Evolutionary conservation across 768 basidiomycete genomes (phyloP), one percentile per base, ranked within the genome.

Genomic region (Phylloporus arenicola): DNA sequence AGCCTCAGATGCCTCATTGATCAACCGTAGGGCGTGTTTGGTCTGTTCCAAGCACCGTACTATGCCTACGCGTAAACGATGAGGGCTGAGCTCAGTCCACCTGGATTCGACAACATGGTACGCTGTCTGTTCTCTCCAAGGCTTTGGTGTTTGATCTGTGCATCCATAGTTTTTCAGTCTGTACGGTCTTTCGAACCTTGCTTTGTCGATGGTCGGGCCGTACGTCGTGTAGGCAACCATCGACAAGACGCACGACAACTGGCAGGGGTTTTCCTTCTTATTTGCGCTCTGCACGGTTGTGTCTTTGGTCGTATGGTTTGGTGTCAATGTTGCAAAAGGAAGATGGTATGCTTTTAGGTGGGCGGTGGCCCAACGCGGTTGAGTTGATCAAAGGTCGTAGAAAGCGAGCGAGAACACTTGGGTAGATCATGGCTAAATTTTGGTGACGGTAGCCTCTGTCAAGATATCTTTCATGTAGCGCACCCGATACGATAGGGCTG

Each of bases 1-100:
- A 17, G 16, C 3, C 30, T 33, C 5, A 1, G 3, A 29, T 7
- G 10, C 1, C 17, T 35, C 20, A 10, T 56, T 54, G 22, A 51
- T 40, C 38, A 2, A 40, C 29, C 35, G 19, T 53, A 86, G 84
- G 83, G 82, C 80, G 4, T 90, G 3, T 88, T 85, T 57, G 88
- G 88, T 13, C 68, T 91, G 10, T 90, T 89, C 75, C 86, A 91
- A 70, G 86, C 86, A 2, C 90, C 90, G 0, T 93, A 90, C 68
- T 92, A 88, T 62, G 87, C 91, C 1, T 89, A 86, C 63, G 82
- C 88, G 4, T 83, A 88, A 62, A 89, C 86, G 0, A 86, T 88
- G 84, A 90, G 90, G 87, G 86, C 87, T 0, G 91, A 93, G 65
- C 78, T 94, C 9, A 82, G 86, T 6, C 90, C 90, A 12, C 86